Conservation (phyloP, 2,329 filamentous ascomycete species). For the Clarireedia hainanense region DNA sequence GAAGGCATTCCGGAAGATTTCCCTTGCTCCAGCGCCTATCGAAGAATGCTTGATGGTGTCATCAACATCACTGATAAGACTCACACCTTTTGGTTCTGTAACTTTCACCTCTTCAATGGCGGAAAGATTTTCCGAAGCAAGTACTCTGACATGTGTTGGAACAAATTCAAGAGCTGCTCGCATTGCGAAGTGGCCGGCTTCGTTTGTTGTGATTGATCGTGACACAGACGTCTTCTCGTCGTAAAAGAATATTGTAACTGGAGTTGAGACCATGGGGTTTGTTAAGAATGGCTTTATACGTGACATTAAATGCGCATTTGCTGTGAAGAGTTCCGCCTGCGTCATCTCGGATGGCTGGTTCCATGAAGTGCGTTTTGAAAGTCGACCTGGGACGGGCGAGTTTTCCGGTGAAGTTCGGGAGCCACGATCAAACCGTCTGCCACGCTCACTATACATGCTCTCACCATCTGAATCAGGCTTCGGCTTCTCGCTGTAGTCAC, state of each 20-base stretch:
- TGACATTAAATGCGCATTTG: constrained; percentile 83
- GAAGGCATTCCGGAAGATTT: constrained; percentile 96
- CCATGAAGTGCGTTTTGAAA: constrained; percentile 38
- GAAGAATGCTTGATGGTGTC: constrained; percentile 96
- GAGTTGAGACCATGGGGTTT: constrained; percentile 65
- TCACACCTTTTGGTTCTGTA: constrained; percentile 72
- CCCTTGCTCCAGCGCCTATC: constrained; percentile 76
- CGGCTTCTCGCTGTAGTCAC: constrained; percentile 65
- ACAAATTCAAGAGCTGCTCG: constrained; percentile 80
- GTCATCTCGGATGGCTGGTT: constrained; percentile 51
- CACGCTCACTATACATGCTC: constrained; percentile 22
- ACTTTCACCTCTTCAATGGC: constrained; percentile 70
- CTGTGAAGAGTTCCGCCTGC: constrained; percentile 65
- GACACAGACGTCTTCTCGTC: constrained; percentile 78
- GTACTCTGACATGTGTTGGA: constrained; percentile 78
- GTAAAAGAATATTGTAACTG: constrained; percentile 93
- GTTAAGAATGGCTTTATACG: constrained; percentile 85
- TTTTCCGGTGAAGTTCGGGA: constrained; percentile 21
- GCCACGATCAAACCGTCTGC: constrained; percentile 12
- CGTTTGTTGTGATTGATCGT: constrained; percentile 75
- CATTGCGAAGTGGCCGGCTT: constrained; percentile 79
- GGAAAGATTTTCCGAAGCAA: constrained; percentile 80
- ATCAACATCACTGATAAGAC: constrained; percentile 94
- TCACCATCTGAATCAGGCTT: constrained; percentile 35
- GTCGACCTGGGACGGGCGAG: constrained; percentile 26